A percentile compares a stretch with the other conserved stretches of the same genome.
Evolutionary conservation across 2,329 filamentous ascomycete species (phyloP).

Genomic region (Alternaria tenuissima): DNA sequence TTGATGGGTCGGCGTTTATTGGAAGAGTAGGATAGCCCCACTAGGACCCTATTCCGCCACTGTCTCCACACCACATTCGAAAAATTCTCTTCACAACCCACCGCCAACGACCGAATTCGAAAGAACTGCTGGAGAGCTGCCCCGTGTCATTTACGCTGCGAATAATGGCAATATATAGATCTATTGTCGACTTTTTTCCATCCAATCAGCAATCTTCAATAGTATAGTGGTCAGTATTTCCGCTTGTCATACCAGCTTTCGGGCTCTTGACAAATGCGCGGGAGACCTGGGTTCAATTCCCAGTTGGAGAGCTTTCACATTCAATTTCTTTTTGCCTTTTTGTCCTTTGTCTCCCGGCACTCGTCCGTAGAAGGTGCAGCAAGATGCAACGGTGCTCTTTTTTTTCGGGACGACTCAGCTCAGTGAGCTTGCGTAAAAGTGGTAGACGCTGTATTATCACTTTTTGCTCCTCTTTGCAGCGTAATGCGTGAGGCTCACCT

Average conservation of each 20-base stretch:
- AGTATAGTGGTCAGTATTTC: constrained; percentile 10
- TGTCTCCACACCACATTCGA: background rate
- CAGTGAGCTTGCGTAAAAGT: too few species aligned
- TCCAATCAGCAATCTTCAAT: constrained; percentile 2
- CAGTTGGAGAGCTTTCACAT: background rate
- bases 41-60: background rate
- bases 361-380: too few species aligned
- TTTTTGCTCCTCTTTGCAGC: too few species aligned
- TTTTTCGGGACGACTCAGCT: too few species aligned
- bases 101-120: background rate
- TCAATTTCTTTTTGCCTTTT: background rate
- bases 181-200: too few species aligned
- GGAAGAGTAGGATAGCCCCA: constrained; percentile 2
- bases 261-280: background rate
- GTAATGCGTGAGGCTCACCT: too few species aligned
- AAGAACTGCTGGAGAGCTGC: rapidly evolving
- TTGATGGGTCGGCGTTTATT: background rate
- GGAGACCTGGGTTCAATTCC: constrained; percentile 9
- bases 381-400: too few species aligned
- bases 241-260: constrained; percentile 1
- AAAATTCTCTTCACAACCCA: background rate
- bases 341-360: rapidly evolving
- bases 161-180: background rate
- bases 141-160: rapidly evolving
- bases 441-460: too few species aligned